Conservation (phyloP, 2,329 filamentous ascomycete species). For the Trichoderma polysporum region DNA sequence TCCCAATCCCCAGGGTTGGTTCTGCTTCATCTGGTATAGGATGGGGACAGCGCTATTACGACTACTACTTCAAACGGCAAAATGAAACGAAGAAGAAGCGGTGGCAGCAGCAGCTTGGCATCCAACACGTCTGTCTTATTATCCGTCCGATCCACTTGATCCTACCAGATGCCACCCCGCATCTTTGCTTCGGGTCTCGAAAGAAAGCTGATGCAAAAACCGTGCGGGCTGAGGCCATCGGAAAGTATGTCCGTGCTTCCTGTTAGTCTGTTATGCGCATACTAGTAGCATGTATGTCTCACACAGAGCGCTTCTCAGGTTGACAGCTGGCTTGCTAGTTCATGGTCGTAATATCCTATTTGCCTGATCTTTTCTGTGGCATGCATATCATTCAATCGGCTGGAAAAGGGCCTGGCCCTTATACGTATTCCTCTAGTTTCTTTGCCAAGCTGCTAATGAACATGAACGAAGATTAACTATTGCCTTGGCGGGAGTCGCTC, state of each 20-base stretch:
- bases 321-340: not conserved
- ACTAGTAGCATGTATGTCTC: not conserved
- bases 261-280: not conserved
- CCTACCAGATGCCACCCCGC: conserved; percentile 1
- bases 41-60: not conserved
- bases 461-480: not conserved
- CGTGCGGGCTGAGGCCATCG: conserved; percentile 12
- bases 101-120: conserved; percentile 6
- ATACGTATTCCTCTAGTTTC: not conserved
- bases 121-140: not conserved
- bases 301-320: not conserved
- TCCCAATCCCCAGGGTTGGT: conserved; percentile 5
- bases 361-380: not conserved
- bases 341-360: not conserved
- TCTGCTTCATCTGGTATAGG: conserved; percentile 1
- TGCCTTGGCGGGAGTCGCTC: not conserved
- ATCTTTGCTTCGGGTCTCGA: not conserved
- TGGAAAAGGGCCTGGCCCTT: not conserved
- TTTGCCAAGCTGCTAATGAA: not conserved
- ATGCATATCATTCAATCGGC: not conserved
- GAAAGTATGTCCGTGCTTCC: conserved; percentile 4
- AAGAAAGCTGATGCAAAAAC: conserved; percentile 12
- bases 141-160: conserved; percentile 1
- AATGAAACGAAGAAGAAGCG: conserved; percentile 5
- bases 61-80: not conserved